Evolutionary conservation across 140 eudicot species (phyloP).

Genomic region (Flaveria floridana): DNA sequence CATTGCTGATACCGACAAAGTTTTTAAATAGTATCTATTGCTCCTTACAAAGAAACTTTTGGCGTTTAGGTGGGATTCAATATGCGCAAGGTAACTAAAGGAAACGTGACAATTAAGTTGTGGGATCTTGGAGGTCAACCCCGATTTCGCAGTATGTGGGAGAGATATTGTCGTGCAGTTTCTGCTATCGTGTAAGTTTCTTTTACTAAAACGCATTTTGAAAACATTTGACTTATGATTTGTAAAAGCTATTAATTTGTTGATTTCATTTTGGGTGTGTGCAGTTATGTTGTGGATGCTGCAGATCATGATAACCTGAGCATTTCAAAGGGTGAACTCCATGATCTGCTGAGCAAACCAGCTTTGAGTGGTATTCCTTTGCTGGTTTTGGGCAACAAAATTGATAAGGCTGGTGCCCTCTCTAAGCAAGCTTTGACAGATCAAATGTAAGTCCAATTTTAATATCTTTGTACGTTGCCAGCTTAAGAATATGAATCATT

Average conservation of each 20-base stretch:
- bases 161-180: conserved; percentile 96
- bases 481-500: background rate
- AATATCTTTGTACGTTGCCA: background rate
- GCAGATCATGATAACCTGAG: conserved; percentile 88
- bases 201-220: background rate
- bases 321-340: conserved; percentile 85
- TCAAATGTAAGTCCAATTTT: conserved; percentile 60
- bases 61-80: conserved; percentile 82
- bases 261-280: background rate
- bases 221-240: background rate
- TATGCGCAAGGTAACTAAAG: conserved; percentile 94
- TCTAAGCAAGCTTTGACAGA: conserved; percentile 88
- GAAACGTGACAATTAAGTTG: conserved; percentile 87
- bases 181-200: conserved; percentile 84
- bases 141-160: conserved; percentile 99
- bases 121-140: conserved; percentile 99
- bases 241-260: background rate
- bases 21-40: background rate
- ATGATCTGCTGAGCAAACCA: conserved; percentile 80
- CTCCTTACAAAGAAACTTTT: background rate
- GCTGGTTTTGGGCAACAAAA: conserved; percentile 92
- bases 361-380: conserved; percentile 84
- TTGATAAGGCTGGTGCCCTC: conserved; percentile 84
- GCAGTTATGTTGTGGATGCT: conserved; percentile 95
- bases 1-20: background rate